Evolutionary conservation across 2,329 filamentous ascomycete species (phyloP), one percentile per base, ranked within the genome.

Genomic region (Neopestalotiopsis rosae): DNA sequence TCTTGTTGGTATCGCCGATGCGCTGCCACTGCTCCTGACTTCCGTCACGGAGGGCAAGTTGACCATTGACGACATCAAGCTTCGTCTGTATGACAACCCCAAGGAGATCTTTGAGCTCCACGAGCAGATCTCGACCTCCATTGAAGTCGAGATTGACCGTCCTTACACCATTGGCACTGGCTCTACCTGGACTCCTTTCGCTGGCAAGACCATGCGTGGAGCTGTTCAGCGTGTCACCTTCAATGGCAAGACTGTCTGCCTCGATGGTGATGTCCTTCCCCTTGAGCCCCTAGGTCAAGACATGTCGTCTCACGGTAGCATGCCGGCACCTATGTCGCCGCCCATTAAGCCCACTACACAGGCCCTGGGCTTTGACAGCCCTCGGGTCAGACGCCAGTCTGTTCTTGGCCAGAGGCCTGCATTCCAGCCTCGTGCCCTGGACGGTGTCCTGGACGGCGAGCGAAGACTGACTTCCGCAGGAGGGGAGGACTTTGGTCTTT

Each of bases 31-130:
- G 38, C 86, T 95, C 67, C 86, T 95, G 75, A 94, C 91, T 17
- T 93, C 92, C 65, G 92, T 94, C 65, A 85, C 90, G 4, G 91
- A 94, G 77, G 92, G 92, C 70, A 90, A 86, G 75, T 80, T 95
- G 74, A 93, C 90, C 3, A 81, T 94, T 45, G 91, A 94, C 40
- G 92, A 95, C 76, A 87, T 95, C 78, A 91, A 89, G 77, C 78
- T 82, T 67, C 89, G 91, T 57, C 86, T 95, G 61, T 92, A 94
- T 78, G 90, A 93, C 76, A 94, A 94, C 78, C 92, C 92, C 2
- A 92, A 92, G 83, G 88, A 88, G 77, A 94, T 95, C 74, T 95
- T 95, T 74, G 92, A 95, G 82, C 87, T 95, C 65, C 92, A 95
- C 72, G 92, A 95, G 74, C 92, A 95, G 80, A 81, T 87, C n/a